A percentile compares a stretch with the other conserved stretches of the same genome.
phyloP scores from a whole-genome alignment of 306 rosid genomes.

The Argentina anserina region DNA sequence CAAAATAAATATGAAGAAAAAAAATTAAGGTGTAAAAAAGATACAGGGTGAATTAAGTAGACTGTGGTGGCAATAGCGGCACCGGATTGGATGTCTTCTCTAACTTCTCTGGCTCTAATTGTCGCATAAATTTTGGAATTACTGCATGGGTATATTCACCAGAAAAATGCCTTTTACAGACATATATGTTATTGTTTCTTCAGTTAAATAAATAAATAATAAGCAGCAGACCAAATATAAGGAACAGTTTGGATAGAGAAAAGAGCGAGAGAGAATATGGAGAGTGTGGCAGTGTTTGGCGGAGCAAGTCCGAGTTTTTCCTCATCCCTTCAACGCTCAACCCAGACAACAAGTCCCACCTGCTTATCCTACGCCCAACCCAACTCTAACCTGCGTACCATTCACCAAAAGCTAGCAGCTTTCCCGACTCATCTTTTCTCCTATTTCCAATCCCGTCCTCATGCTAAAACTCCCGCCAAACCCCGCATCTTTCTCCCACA shows the following conservation, averaged over 20 bases:
- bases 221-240: background rate
- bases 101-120: too few species aligned
- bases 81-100: too few species aligned
- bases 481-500: slow-evolving; percentile 70
- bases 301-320: slow-evolving; percentile 44
- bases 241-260: background rate
- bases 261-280: slow-evolving; percentile 31
- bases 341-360: slow-evolving; percentile 14
- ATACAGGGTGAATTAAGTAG: too few species aligned
- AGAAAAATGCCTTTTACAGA: background rate
- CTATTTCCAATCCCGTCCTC: slow-evolving; percentile 20
- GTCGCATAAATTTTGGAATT: background rate
- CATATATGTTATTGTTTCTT: too few species aligned
- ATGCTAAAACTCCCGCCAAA: slow-evolving; percentile 45
- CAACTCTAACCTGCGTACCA: slow-evolving; percentile 22
- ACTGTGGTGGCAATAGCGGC: too few species aligned
- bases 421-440: slow-evolving; percentile 68
- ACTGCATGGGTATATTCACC: background rate
- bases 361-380: slow-evolving; percentile 29
- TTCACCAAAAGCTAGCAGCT: slow-evolving; percentile 48
- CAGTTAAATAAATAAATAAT: background rate
- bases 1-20: too few species aligned
- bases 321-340: slow-evolving; percentile 40
- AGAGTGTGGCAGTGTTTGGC: slow-evolving; percentile 43
- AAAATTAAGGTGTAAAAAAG: too few species aligned